These are phyloP conservation scores for Panaeolus cyanescens DNA, from an alignment of 768 basidiomycete species.

Conservation along the genomic window DNA sequence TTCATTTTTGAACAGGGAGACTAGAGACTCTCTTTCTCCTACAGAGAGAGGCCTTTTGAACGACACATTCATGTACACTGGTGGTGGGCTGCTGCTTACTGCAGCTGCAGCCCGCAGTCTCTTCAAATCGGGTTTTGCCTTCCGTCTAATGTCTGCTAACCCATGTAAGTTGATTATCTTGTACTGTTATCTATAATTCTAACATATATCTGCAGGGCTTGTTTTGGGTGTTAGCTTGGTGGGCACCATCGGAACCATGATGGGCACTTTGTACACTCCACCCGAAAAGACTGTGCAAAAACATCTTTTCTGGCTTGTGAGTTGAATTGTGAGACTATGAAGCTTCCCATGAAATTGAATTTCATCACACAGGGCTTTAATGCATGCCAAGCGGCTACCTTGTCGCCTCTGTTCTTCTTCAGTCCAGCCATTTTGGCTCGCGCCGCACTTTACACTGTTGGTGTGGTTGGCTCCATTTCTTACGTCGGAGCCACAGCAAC, in stretches of 20 bases:
- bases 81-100: conserved; percentile 74
- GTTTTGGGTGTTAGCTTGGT: conserved; percentile 81
- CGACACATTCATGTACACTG: conserved; percentile 82
- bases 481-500: conserved; percentile 89
- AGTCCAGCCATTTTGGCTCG: conserved; percentile 83
- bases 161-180: conserved; percentile 56
- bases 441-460: conserved; percentile 86
- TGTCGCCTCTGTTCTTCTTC: conserved; percentile 89
- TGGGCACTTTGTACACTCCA: conserved; percentile 76
- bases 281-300: conserved; percentile 78
- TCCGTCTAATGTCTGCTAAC: conserved; percentile 80
- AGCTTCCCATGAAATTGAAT: neutral
- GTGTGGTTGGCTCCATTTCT: conserved; percentile 82
- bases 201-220: conserved; percentile 52
- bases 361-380: conserved; percentile 68
- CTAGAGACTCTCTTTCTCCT: conserved; percentile 61
- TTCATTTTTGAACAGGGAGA: conserved; percentile 75
- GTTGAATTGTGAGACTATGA: conserved; percentile 19
- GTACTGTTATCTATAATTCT: neutral
- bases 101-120: conserved; percentile 79
- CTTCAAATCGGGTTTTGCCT: conserved; percentile 68
- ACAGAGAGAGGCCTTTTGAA: conserved; percentile 73
- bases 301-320: conserved; percentile 78
- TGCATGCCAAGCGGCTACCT: conserved; percentile 80
- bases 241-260: conserved; percentile 84